Base-by-base conservation (phyloP, 805 yeast species). In the Ogataea pini region DNA sequence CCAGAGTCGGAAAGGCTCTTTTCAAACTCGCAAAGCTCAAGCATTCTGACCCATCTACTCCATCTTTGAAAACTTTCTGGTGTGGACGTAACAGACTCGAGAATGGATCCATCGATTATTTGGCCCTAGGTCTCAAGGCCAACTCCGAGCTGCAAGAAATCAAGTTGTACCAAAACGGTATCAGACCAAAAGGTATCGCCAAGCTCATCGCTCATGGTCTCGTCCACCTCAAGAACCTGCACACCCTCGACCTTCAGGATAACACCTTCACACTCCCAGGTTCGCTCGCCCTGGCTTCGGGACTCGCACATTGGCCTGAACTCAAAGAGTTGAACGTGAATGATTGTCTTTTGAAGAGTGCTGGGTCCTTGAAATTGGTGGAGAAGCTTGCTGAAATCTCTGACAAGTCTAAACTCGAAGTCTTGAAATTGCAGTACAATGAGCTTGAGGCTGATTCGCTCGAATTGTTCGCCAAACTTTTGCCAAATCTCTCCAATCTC, bases 81-180 rank as follows among this genome's bases (percentile, higher is more conserved):
- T 94, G 99, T 71, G 99, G 99, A 55, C 82, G 99, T 71, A 94
- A 94, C 71, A 86, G 99, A 70, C 78, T 94, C 56, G 99, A 94
- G 68, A 90, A 90, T 67, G 99, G 98, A 2, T 90, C 97, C 5
- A 80, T 89, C 68, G 82, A 83, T 59, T 85, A 86, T 55, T 78
- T 96, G 71, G 82, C 97, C 8, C 74, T 88, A 48, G 96, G 96
- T 51, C 77, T 94, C 58, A 85, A 86, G 64, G 84, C 85, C 45
- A 96, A 94, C 67, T 75, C 78, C 36, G 50, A 58, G 9, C 79
- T 82, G 45, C 75, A 91, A 63, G 80, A 86, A 67, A 62, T 59
- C 29, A 83, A 86, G 64, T 76, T 94, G 57, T 92, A 89, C 64
- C 99, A 94, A 72, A 94, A 94, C 67, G 99, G 99, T 64, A 94